Conservation (phyloP, 768 basidiomycete species). For the Macrolepiota albuminosa region DNA sequence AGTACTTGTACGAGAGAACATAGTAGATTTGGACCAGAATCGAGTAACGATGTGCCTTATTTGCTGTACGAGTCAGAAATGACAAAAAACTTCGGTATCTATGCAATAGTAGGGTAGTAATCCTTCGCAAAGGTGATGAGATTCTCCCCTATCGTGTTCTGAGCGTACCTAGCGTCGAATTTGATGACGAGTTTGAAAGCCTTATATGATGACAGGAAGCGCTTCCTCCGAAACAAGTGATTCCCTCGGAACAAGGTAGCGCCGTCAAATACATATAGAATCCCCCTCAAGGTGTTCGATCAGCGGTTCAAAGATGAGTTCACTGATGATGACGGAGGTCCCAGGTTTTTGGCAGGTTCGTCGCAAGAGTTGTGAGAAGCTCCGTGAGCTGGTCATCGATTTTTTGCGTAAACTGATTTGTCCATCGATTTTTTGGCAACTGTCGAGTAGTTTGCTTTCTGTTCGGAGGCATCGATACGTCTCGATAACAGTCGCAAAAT, state of each 20-base stretch:
- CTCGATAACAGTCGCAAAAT: no score
- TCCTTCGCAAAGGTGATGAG: conserved; percentile 4
- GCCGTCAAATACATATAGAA: conserved; percentile 10
- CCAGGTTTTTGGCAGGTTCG: background rate
- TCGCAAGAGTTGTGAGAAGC: conserved; percentile 1
- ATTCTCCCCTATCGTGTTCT: conserved; percentile 8
- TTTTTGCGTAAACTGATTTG: no score
- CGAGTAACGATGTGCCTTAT: background rate
- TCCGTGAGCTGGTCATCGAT: background rate
- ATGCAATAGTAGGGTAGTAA: background rate
- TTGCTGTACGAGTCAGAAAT: background rate
- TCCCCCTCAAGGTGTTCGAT: background rate
- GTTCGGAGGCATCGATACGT: no score
- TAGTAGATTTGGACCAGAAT: background rate
- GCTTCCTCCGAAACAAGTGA: conserved; percentile 1
- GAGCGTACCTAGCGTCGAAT: conserved; percentile 8
- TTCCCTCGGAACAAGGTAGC: conserved; percentile 7
- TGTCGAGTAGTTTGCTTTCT: no score
- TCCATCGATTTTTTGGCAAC: no score
- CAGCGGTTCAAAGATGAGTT: background rate
- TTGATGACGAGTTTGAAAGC: conserved; percentile 9
- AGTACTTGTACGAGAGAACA: background rate
- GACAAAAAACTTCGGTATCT: background rate
- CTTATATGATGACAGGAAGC: conserved; percentile 1
- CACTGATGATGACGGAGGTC: background rate